A percentile compares a stretch with the other conserved stretches of the same genome.
These are phyloP conservation scores for Aspergillus aculeatus DNA, from an alignment of 2,329 filamentous ascomycete species.

Conservation along the genomic window DNA sequence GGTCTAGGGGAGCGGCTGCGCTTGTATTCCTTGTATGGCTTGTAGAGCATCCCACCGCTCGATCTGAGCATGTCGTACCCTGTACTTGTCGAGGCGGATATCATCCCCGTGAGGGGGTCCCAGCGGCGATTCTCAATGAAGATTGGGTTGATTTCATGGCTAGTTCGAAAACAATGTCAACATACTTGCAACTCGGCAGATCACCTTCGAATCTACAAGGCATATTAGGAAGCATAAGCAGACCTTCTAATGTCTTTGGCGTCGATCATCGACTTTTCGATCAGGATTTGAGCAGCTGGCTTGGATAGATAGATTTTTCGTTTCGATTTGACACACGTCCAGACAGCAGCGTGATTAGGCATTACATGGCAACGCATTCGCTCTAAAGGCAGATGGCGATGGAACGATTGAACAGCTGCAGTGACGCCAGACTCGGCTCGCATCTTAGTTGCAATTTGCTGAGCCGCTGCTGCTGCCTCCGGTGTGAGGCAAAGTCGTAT, in stretches of 20 bases:
- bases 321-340: conserved; percentile 21
- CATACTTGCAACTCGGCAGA: neutral
- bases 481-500: conserved; percentile 47
- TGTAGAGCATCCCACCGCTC: conserved; percentile 28
- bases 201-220: neutral
- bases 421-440: conserved; percentile 43
- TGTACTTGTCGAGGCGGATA: conserved; percentile 27
- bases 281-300: conserved; percentile 24
- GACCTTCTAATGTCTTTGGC: conserved; percentile 23
- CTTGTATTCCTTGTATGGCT: conserved; percentile 29
- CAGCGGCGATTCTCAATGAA: conserved; percentile 36
- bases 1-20: neutral
- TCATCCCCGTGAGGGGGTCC: conserved; percentile 32
- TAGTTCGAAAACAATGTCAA: conserved; percentile 3
- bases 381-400: conserved; percentile 34
- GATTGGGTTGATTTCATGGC: conserved; percentile 30
- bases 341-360: conserved; percentile 29
- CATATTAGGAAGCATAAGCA: neutral
- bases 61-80: conserved; percentile 27
- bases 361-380: conserved; percentile 27
- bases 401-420: conserved; percentile 47
- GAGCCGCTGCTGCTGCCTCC: conserved; percentile 37
- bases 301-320: conserved; percentile 22
- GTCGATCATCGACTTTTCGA: conserved; percentile 23
- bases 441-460: conserved; percentile 41